phyloP scores from a whole-genome alignment of 345 rosid species.

The Kernera saxatilis region DNA sequence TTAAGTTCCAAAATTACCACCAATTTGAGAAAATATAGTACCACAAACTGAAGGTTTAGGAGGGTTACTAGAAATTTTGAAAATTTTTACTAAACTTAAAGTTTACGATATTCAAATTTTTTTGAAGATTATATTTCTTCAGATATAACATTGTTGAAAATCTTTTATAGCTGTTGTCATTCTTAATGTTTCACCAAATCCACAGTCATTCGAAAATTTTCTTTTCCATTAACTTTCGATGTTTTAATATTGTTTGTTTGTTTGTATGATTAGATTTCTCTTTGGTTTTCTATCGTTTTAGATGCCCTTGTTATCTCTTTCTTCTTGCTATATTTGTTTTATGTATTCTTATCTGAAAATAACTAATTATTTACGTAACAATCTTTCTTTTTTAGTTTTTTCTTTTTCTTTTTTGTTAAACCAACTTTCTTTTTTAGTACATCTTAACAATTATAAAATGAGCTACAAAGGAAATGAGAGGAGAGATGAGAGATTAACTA shows the following conservation, averaged over 20 bases:
- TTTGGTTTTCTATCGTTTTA: neutral
- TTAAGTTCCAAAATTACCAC: neutral
- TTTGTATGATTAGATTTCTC: neutral
- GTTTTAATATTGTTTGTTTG: neutral
- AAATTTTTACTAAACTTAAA: neutral
- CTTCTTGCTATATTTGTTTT: neutral
- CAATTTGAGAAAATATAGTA: neutral
- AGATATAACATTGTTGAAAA: neutral
- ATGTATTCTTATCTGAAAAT: neutral
- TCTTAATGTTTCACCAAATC: neutral
- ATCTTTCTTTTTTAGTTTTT: neutral
- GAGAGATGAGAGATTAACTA: constrained; percentile 17
- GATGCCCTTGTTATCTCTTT: neutral
- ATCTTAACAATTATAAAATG: constrained; percentile 1
- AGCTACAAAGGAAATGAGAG: constrained; percentile 6
- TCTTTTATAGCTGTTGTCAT: neutral
- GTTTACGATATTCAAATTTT: neutral
- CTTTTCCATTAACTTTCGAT: neutral
- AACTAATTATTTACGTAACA: neutral
- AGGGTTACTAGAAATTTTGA: neutral
- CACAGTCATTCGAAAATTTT: neutral
- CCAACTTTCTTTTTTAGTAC: neutral
- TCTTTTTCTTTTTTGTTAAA: too few species aligned
- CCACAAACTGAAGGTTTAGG: neutral
- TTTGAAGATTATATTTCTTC: neutral